Percentiles rank a stretch among this genome's conserved stretches.
Conservation (phyloP, 2,329 filamentous ascomycete species). For the Annulohypoxylon truncatum region DNA sequence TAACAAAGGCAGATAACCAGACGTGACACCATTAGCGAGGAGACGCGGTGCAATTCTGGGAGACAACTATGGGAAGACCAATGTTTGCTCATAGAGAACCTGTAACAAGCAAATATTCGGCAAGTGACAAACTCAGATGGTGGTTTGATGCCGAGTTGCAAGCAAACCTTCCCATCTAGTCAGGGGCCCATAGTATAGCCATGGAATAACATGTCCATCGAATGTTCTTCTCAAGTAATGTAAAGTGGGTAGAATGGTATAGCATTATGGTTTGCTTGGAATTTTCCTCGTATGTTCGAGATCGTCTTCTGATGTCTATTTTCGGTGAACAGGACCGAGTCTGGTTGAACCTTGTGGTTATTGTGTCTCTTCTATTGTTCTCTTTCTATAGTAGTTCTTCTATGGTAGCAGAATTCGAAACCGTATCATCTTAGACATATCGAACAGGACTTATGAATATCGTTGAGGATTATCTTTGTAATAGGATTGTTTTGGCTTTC, state of each 20-base stretch:
- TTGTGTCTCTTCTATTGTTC: not conserved
- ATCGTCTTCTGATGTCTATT: not conserved
- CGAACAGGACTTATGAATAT: not conserved
- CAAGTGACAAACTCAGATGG: constrained; percentile 7
- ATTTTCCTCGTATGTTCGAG: not conserved
- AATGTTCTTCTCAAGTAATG: not conserved
- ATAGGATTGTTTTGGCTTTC: not conserved
- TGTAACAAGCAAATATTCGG: constrained; percentile 1
- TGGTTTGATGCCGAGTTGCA: constrained; percentile 15
- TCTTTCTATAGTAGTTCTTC: constrained; percentile 4
- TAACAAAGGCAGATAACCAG: not conserved
- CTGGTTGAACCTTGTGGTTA: not conserved
- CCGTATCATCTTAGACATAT: not conserved
- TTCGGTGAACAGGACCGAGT: constrained; percentile 12
- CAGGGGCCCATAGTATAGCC: not conserved
- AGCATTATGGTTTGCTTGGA: constrained; percentile 2
- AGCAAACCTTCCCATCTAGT: constrained; percentile 21
- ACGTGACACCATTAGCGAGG: not conserved
- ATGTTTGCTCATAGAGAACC: constrained; percentile 20
- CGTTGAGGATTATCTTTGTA: not conserved
- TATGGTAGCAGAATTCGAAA: not conserved
- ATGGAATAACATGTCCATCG: not conserved
- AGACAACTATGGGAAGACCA: not conserved
- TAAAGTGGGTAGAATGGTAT: not conserved
- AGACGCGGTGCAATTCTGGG: not conserved